Conservation (phyloP, 305 asterid species). For the Rubia peregrina region DNA sequence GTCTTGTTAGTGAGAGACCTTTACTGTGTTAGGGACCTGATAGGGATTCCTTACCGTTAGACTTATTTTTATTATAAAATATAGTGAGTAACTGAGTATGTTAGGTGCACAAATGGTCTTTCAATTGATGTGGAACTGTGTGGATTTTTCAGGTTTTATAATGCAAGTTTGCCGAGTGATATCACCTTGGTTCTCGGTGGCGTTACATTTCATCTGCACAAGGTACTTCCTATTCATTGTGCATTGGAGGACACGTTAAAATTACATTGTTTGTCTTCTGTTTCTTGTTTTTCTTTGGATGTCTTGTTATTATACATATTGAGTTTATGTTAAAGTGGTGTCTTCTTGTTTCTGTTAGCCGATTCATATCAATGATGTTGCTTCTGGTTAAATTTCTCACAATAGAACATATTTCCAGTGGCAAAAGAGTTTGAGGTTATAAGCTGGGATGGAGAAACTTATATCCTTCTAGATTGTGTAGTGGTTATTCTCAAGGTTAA, state of each 20-base stretch:
- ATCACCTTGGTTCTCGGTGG: constrained; percentile 62
- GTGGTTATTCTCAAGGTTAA: background rate
- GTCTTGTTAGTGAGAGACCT: background rate
- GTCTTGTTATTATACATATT: background rate
- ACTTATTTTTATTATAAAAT: background rate
- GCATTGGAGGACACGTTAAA: background rate
- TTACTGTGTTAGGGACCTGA: constrained; percentile 5
- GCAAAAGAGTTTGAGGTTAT: background rate
- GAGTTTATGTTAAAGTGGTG: background rate
- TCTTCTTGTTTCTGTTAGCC: background rate
- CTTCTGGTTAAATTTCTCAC: background rate
- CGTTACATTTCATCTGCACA: constrained; percentile 80
- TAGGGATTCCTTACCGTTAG: background rate
- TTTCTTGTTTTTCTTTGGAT: background rate
- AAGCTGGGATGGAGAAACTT: background rate
- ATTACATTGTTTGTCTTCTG: background rate
- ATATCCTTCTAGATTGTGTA: background rate
- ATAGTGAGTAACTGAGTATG: background rate
- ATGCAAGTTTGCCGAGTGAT: constrained; percentile 70
- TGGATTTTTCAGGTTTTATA: constrained; percentile 58
- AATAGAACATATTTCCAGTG: background rate
- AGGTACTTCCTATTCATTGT: constrained; percentile 41
- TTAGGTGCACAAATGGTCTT: constrained; percentile 5
- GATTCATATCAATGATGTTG: background rate
- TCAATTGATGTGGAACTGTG: constrained; percentile 20